Conservation (phyloP, 2,329 filamentous ascomycete species). For the Phoma sp. region DNA sequence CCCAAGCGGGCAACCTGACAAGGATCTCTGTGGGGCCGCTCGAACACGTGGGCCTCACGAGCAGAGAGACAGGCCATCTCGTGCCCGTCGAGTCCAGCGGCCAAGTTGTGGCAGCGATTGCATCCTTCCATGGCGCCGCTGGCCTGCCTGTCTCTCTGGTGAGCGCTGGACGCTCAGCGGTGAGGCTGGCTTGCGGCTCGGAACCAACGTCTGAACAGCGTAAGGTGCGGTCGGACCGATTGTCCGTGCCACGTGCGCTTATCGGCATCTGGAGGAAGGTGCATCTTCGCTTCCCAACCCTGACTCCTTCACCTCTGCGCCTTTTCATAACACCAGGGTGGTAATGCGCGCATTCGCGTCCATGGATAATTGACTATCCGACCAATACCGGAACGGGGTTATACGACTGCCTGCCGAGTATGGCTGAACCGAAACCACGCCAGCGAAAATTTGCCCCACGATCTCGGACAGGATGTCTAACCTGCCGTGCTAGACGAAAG, state of each 20-base stretch:
- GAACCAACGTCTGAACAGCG: constrained; percentile 1
- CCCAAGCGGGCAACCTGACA: constrained; percentile 26
- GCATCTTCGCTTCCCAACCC: constrained; percentile 13
- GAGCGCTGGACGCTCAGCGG: no score
- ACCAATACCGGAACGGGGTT: constrained; percentile 9
- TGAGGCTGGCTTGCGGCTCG: constrained; percentile 8
- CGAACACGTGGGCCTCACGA: constrained; percentile 24
- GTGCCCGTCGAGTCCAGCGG: neutral
- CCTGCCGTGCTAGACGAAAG: constrained; percentile 43
- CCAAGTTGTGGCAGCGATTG: neutral
- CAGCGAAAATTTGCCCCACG: constrained; percentile 47
- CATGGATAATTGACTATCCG: constrained; percentile 19
- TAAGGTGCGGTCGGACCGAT: constrained; percentile 3
- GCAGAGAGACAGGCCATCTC: constrained; percentile 16
- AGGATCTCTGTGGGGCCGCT: constrained; percentile 14
- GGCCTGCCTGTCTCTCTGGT: neutral
- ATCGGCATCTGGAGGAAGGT: constrained; percentile 8
- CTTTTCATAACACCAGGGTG: constrained; percentile 5
- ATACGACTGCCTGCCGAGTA: constrained; percentile 26
- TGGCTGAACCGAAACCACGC: constrained; percentile 41
- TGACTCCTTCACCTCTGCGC: constrained; percentile 13
- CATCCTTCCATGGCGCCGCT: constrained; percentile 4
- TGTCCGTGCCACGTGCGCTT: constrained; percentile 14
- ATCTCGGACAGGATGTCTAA: constrained; percentile 45
- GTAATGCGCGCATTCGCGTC: constrained; percentile 7